These are phyloP conservation scores for Ramaria rubella DNA, from an alignment of 768 basidiomycete species.

Conservation along the genomic window DNA sequence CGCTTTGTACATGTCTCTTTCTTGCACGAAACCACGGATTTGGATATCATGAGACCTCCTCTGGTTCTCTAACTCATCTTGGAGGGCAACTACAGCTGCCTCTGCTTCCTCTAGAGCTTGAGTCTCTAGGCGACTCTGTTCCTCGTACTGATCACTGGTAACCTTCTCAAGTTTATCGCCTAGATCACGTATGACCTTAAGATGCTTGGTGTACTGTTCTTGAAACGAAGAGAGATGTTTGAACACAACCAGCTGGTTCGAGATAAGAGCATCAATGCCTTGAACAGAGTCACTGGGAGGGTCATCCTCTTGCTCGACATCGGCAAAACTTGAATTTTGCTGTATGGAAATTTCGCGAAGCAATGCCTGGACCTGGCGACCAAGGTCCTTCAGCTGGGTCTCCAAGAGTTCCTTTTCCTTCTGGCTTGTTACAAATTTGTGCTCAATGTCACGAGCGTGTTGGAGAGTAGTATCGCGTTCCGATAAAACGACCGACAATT, in stretches of 20 bases:
- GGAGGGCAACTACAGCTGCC: constrained; percentile 74
- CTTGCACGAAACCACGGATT: constrained; percentile 78
- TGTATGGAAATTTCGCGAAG: constrained; percentile 73
- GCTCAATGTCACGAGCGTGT: constrained; percentile 50
- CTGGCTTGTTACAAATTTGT: constrained; percentile 52
- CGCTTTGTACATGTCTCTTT: constrained; percentile 76
- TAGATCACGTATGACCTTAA: constrained; percentile 77
- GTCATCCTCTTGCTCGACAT: constrained; percentile 48
- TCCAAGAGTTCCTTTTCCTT: constrained; percentile 63
- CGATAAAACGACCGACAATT: constrained; percentile 65
- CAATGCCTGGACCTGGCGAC: constrained; percentile 76
- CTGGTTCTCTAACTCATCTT: constrained; percentile 70
- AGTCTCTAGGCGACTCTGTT: constrained; percentile 42
- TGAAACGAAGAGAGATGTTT: constrained; percentile 74
- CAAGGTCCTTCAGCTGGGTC: constrained; percentile 74
- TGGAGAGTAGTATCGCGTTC: constrained; percentile 65
- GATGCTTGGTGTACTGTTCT: constrained; percentile 83
- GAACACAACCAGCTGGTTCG: constrained; percentile 85
- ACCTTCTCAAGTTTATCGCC: constrained; percentile 80
- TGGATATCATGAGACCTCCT: constrained; percentile 62
- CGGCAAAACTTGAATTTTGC: constrained; percentile 75
- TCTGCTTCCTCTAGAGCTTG: constrained; percentile 85
- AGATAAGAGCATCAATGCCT: constrained; percentile 74
- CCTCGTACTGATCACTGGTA: constrained; percentile 71
- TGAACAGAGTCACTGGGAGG: constrained; percentile 41